These are phyloP conservation scores for Alternaria arbusti DNA, from an alignment of 2,329 filamentous ascomycete species.

Conservation along the genomic window DNA sequence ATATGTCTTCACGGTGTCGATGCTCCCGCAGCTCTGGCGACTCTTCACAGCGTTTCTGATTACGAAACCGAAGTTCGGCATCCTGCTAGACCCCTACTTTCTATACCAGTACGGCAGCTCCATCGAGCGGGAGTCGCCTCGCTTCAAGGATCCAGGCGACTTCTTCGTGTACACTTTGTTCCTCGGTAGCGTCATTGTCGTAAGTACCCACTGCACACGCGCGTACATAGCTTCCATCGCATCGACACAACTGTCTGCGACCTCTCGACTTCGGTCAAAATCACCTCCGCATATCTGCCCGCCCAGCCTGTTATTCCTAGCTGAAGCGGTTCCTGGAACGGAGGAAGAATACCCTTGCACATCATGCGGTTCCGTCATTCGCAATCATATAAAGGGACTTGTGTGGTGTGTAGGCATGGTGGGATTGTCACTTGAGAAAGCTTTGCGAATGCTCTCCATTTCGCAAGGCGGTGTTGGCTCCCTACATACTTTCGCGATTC, in stretches of 20 bases:
- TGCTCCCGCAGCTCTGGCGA: constrained; percentile 66
- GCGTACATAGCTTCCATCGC: constrained; percentile 14
- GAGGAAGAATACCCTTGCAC: constrained; percentile 61
- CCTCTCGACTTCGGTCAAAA: constrained; percentile 17
- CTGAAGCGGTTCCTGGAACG: constrained; percentile 63
- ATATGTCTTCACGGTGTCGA: constrained; percentile 60
- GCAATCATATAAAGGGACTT: constrained; percentile 55
- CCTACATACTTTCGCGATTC: constrained; percentile 61
- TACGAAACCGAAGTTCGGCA: constrained; percentile 61
- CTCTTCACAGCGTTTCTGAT: constrained; percentile 65
- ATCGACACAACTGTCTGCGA: constrained; percentile 28
- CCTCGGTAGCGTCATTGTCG: constrained; percentile 73
- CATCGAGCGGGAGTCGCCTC: constrained; percentile 73
- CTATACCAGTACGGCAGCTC: constrained; percentile 78
- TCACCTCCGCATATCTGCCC: constrained; percentile 67
- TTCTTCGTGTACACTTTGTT: constrained; percentile 82
- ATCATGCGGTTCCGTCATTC: constrained; percentile 58
- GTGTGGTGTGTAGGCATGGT: constrained; percentile 58
- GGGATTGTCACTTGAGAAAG: constrained; percentile 60
- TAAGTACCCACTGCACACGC: constrained; percentile 62
- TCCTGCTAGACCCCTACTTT: constrained; percentile 78
- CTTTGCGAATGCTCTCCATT: constrained; percentile 61
- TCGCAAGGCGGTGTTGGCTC: constrained; percentile 66
- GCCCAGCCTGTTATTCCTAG: constrained; percentile 54
- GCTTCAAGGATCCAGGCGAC: constrained; percentile 78